These are phyloP conservation scores for Fusarium subglutinans DNA, from an alignment of 2,329 filamentous ascomycete genomes.

Conservation along the genomic window DNA sequence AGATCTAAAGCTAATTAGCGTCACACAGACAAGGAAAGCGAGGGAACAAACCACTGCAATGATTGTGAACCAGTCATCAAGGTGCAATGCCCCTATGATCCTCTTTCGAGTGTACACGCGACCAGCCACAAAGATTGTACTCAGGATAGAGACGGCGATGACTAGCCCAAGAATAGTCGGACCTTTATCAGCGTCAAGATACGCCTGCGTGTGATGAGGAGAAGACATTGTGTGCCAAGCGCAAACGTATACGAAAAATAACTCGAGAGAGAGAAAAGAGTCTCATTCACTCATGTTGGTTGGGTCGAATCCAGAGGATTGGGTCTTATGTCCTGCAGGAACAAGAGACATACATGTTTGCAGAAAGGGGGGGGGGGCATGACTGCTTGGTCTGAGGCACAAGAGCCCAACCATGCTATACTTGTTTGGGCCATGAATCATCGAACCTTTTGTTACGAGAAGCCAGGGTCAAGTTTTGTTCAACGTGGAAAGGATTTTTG, in stretches of 20 bases:
- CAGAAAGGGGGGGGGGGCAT: neutral
- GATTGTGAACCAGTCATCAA: slow-evolving; percentile 29
- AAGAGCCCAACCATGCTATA: neutral
- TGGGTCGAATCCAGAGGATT: neutral
- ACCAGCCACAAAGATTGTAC: slow-evolving; percentile 17
- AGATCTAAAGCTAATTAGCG: slow-evolving; percentile 33
- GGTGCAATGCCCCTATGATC: slow-evolving; percentile 19
- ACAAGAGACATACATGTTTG: neutral
- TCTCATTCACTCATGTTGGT: neutral
- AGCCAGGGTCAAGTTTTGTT: neutral
- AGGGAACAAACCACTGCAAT: slow-evolving; percentile 8
- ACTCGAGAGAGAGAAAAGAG: neutral
- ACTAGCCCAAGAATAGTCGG: slow-evolving; percentile 18
- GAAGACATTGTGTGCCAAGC: neutral
- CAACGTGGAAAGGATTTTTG: neutral
- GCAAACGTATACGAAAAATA: neutral
- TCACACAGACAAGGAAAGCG: rapidly evolving
- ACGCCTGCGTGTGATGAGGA: slow-evolving; percentile 10
- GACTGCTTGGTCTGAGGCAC: neutral
- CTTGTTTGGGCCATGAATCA: neutral
- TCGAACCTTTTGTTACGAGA: neutral
- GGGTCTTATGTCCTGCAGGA: neutral
- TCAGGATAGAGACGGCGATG: slow-evolving; percentile 16
- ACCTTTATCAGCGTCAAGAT: slow-evolving; percentile 25
- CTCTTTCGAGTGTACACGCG: slow-evolving; percentile 22